Percentiles rank a stretch among this genome's conserved stretches.
These are phyloP conservation scores for Pulveroboletus sp. DNA, from an alignment of 768 basidiomycete genomes.

Conservation along the genomic window DNA sequence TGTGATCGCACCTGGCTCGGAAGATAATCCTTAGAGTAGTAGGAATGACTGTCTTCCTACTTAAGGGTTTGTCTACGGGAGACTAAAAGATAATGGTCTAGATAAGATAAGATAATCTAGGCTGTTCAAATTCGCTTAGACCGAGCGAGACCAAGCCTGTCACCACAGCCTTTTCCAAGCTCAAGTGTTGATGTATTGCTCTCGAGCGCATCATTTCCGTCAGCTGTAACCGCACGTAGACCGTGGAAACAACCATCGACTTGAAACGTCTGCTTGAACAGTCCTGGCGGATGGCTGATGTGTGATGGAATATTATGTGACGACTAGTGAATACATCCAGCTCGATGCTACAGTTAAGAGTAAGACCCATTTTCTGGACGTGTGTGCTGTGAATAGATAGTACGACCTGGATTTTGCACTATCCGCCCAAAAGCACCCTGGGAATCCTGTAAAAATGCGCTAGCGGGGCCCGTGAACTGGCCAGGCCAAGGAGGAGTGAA, in stretches of 20 bases:
- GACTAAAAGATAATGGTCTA: too few relatives aligned
- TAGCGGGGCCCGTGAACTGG: slow-evolving; percentile 48
- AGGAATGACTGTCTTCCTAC: too few relatives aligned
- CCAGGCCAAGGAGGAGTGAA: slow-evolving; percentile 32
- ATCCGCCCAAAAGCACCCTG: slow-evolving; percentile 37
- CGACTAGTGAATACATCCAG: slow-evolving; percentile 21
- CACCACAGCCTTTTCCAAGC: neutral
- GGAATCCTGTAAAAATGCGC: slow-evolving; percentile 47
- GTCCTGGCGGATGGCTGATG: neutral
- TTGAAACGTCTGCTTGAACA: neutral
- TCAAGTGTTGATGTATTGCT: neutral
- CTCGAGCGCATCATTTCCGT: neutral
- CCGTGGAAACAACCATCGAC: neutral
- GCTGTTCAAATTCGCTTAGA: too few relatives aligned
- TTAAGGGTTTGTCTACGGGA: too few relatives aligned
- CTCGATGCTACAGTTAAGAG: slow-evolving; percentile 16
- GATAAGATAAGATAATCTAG: slow-evolving; percentile 16
- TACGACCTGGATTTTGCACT: slow-evolving; percentile 54
- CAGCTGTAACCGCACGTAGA: neutral
- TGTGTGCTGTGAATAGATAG: slow-evolving; percentile 57
- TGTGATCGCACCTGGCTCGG: too few relatives aligned
- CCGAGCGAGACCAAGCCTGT: too few relatives aligned
- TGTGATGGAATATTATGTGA: slow-evolving; percentile 16
- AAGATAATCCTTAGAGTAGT: too few relatives aligned
- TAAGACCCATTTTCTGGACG: slow-evolving; percentile 34